Base-by-base conservation (phyloP, 768 basidiomycete genomes). In the Rhizopogon vulgaris region DNA sequence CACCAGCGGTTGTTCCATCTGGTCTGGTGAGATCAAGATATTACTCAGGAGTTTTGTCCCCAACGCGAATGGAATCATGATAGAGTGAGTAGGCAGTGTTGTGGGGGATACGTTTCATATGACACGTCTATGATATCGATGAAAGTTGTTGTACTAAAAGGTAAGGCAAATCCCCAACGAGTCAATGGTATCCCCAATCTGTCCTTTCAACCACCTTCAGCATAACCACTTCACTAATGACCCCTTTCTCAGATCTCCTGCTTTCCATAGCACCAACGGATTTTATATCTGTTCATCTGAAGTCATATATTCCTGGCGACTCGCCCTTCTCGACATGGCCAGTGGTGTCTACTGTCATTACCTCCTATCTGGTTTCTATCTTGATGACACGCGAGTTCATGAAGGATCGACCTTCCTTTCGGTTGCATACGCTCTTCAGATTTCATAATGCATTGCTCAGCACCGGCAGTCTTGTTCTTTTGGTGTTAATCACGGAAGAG, bases 401-500 rank as follows among this genome's bases (percentile, higher is more conserved):
- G 93, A 86, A 83, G 76, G 80, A 80, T 64, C 75, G 76, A 54
- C 71, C 77, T 60, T 78, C 91, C 2, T 73, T 79, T 63, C 86
- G 82, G 71, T 80, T 94, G 64, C 87, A 83, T 43, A 68, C 76
- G 54, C 75, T 90, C 47, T 95, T 94, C 75, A 90, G 89, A 72
- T 63, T 77, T 18, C 94, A 98, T 71, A 98, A 98, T 71, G 69
- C 93, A 55, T 65, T 94, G 63, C 78, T 98, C 53, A 90, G 88
- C 61, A 69, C 73, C 24, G 93, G 90, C 25, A 93, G 90, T 57
- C 73, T 80, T 28, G 67, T 94, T 45, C 75, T 98, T 25, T 81
- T 97, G 53, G 71, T 72, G 8, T 77, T 94, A 32, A 90, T 95
- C 77, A 69, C 89, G 25, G 93, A 96, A 70, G 93, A 95, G 70